Evolutionary conservation across 2,329 filamentous ascomycete genomes (phyloP), one percentile per base, ranked within the genome.

Genomic region (Talaromyces sp.): DNA sequence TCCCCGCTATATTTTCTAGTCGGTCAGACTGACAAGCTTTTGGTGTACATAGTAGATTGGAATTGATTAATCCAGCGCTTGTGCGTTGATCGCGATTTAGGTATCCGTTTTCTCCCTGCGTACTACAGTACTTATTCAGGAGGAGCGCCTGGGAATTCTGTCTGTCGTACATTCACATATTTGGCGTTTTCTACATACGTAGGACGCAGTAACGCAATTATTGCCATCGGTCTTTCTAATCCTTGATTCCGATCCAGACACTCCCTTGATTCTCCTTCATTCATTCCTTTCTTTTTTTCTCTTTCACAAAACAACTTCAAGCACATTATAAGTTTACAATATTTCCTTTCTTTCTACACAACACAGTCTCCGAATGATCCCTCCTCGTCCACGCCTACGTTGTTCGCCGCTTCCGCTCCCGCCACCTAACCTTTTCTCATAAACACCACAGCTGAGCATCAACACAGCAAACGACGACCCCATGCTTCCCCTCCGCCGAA

Each of bases 401-500:
- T 33, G 16, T 31, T 43, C 35, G 49, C 60, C 39, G 60, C 47
- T 52, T 16, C 49, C 35, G 49, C 49, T 56, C 49, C 61, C 61
- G 61, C 61, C 61, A 47, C 61, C 9, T 54, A 16, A 19, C 39
- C 60, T 13, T 37, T 39, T 11, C 59, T 35, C 47, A 31, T 16
- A 27, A 27, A 10, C 41, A 45, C 43, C 35, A 37, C 3, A 37
- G 3, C 35, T 37, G 35, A 8, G 4, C 27, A 31, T 31, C 27
- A 13, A 37, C 35, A 10, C 35, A 37, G 35, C 19, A 33, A 54
- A 14, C 24, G 11, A 45, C 59, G 52, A 45, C 58, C 61, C 41
- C 62, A 71, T 83, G 79, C 73, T 82, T 77, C 68, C 86, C 78
- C 68, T 85, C 41, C 73, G 73, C 60, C 72, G 72, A 59, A 71